A percentile compares a stretch with the other conserved stretches of the same genome.
Conservation (phyloP, 352 stramenopile species). For the Globisporangium lucens region DNA sequence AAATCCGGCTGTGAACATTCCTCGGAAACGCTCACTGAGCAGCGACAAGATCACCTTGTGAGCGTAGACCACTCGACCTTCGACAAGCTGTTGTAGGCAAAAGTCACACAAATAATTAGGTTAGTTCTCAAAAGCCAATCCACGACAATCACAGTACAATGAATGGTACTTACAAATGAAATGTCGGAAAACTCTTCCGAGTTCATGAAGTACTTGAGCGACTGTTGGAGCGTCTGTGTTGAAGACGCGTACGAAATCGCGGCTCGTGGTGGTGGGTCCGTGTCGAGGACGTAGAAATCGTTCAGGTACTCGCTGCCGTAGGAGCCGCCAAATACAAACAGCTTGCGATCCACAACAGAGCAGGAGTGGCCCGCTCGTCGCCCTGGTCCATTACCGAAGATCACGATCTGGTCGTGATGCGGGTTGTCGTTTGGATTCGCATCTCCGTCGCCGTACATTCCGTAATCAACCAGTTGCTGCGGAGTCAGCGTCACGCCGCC, state of each 20-base stretch:
- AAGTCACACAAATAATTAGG: not conserved
- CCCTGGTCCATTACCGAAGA: slow-evolving; percentile 85
- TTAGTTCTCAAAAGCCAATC: not conserved
- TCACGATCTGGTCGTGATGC: slow-evolving; percentile 69
- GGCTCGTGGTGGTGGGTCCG: slow-evolving; percentile 86
- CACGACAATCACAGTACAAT: slow-evolving; percentile 3
- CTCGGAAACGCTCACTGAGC: slow-evolving; percentile 91
- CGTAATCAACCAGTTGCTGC: slow-evolving; percentile 24
- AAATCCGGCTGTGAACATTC: slow-evolving; percentile 94
- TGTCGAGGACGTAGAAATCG: slow-evolving; percentile 95
- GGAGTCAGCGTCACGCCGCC: slow-evolving; percentile 23
- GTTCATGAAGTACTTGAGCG: slow-evolving; percentile 90
- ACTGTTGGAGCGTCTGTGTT: slow-evolving; percentile 55
- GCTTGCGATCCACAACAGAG: slow-evolving; percentile 90
- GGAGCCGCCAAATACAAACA: slow-evolving; percentile 94
- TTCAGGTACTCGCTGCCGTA: slow-evolving; percentile 92
- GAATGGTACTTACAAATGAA: slow-evolving; percentile 75
- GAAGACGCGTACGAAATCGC: slow-evolving; percentile 79
- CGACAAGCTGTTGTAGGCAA: slow-evolving; percentile 63
- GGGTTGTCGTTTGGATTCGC: slow-evolving; percentile 71
- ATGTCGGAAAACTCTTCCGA: slow-evolving; percentile 94
- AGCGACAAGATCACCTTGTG: slow-evolving; percentile 94
- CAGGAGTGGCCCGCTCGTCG: slow-evolving; percentile 93
- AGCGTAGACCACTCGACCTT: slow-evolving; percentile 89
- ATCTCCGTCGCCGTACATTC: slow-evolving; percentile 25